Base-by-base conservation (phyloP, 176 grass and related monocot genomes). In the Chrysopogon serrulatus region DNA sequence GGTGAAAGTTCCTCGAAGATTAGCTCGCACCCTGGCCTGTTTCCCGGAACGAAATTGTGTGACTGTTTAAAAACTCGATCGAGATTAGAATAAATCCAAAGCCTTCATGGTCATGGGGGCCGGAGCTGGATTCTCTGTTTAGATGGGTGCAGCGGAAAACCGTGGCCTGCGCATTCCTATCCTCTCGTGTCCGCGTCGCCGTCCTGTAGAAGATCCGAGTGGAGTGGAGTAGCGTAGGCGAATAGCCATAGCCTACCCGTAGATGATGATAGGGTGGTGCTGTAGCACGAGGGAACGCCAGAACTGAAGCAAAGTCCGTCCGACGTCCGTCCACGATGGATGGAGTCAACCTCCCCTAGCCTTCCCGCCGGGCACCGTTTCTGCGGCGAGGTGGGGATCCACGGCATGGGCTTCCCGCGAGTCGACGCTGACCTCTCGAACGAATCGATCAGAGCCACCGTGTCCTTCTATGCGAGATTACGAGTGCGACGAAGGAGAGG, bases 41-140 rank as follows among this genome's bases (percentile, higher is more conserved):
- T 91, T 94, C 83, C 84, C 86, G 89, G 92, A 83, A 79, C 41
- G 85, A 88, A 94, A 89, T 84, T 34, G 43, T 34, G 43, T 64
- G 79, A 7, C 10, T 67, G 8, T 12, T 24, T 35, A n/a, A 82
- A 56, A 57, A 39, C 23, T 35, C 32, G 34, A 73, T 4, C 24
- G 8, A 7, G 36, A 39, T 28, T 61, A 27, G 23, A 65, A 77
- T 0, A n/a, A 48, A 66, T 16, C 1, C 0, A 35, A n/a, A 77
- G 71, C 32, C 8, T 1, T 33, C 31, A n/a, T 39, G 6, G 6
- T 24, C 44, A 0, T 36, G 1, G 11, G 76, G 44, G 5, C 28
- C 12, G 41, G 77, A 10, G 76, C 69, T 21, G 5, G 66, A 84
- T 57, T 66, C 80, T 73, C 76, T 78, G 53, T 45, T 65, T 60